phyloP scores from a whole-genome alignment of 1,284 basidiomycete genomes.

The Ganoderma multipileum region DNA sequence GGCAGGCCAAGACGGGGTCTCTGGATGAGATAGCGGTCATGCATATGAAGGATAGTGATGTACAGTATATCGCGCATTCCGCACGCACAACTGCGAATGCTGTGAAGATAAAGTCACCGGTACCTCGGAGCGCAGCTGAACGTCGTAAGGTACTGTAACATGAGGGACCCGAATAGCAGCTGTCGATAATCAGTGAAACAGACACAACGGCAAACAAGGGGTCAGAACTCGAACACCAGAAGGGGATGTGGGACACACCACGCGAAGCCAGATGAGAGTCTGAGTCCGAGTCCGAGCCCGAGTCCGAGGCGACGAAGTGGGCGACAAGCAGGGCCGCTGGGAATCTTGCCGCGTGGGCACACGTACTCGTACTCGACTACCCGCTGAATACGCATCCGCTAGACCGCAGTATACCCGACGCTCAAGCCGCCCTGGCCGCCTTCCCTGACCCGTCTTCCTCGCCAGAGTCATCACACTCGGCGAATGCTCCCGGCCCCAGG shows the following conservation, averaged over 20 bases:
- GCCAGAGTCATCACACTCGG: neutral
- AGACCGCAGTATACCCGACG: neutral
- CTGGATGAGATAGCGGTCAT: no score
- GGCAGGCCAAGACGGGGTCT: no score
- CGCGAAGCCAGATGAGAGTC: neutral
- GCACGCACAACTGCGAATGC: neutral
- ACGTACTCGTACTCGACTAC: neutral
- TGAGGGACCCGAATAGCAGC: neutral
- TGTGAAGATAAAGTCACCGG: neutral
- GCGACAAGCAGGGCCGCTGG: neutral
- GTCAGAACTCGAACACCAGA: neutral
- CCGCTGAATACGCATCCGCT: no score
- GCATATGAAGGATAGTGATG: no score
- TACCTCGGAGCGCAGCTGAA: neutral
- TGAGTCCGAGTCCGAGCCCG: neutral
- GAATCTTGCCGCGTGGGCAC: neutral
- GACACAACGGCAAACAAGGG: no score
- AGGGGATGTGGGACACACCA: neutral
- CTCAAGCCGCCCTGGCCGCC: neutral
- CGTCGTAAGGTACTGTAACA: neutral
- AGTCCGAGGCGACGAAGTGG: neutral
- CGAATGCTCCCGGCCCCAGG: no score
- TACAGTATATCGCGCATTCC: no score
- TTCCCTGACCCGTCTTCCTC: neutral
- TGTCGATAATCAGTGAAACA: neutral